phyloP scores from a whole-genome alignment of 2,329 filamentous ascomycete genomes.

The Pseudogymnoascus sp. region DNA sequence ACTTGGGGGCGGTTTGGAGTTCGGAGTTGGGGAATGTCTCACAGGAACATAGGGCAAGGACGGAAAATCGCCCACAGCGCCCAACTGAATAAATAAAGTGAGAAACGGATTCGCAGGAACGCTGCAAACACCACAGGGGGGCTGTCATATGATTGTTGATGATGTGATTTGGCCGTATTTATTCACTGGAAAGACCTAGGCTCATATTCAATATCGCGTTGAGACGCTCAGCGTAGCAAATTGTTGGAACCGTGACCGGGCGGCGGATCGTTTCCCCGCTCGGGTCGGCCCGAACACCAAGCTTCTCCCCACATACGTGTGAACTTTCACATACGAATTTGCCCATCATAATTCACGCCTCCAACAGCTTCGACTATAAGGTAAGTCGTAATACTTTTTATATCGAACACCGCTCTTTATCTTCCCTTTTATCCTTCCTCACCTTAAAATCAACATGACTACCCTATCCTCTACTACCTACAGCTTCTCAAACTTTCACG shows the following conservation, averaged over 20 bases:
- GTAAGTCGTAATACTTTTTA: conserved; percentile 4
- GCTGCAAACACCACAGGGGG: neutral
- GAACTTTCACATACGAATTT: conserved; percentile 4
- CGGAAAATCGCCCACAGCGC: neutral
- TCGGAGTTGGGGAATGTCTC: neutral
- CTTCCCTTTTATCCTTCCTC: neutral
- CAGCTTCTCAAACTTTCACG: conserved; percentile 7
- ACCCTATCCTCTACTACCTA: conserved; percentile 1
- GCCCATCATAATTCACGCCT: conserved; percentile 7
- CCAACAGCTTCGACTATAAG: neutral
- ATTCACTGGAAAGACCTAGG: neutral
- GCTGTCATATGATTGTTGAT: neutral
- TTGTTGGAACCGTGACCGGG: neutral
- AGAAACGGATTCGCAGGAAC: neutral
- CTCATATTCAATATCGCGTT: neutral
- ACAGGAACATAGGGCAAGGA: neutral
- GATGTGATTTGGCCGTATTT: neutral
- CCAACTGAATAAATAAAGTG: neutral
- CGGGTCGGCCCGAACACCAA: neutral
- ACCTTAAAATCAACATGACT: neutral
- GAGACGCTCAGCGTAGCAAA: neutral
- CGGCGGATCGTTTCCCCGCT: neutral
- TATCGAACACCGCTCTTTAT: neutral
- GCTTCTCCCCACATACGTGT: neutral
- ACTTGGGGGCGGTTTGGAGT: neutral